phyloP scores from a whole-genome alignment of 805 yeast genomes.

The Monosporozyma unispora region DNA sequence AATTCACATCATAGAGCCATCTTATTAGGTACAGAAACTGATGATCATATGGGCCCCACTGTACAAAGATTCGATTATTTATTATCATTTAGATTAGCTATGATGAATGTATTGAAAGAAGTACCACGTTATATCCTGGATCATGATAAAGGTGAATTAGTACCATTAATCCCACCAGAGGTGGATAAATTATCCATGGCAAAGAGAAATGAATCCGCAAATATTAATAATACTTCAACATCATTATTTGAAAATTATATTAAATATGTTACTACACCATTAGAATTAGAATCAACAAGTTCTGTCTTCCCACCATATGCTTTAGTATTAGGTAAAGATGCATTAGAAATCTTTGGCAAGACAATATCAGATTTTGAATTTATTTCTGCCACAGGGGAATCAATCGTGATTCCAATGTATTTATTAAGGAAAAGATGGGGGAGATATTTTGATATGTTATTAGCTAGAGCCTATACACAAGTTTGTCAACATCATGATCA shows the following conservation, averaged over 20 bases:
- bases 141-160: neutral
- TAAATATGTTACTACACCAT: constrained; percentile 64
- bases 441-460: constrained; percentile 49
- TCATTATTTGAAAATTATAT: constrained; percentile 57
- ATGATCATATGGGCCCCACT: constrained; percentile 23
- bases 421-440: constrained; percentile 74
- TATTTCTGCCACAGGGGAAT: constrained; percentile 58
- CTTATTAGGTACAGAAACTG: constrained; percentile 40
- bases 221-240: constrained; percentile 5
- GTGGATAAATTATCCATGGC: neutral
- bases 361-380: constrained; percentile 64
- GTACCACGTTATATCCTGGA: constrained; percentile 1
- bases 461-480: constrained; percentile 56
- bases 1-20: constrained; percentile 66
- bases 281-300: constrained; percentile 53
- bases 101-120: constrained; percentile 36
- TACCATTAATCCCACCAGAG: neutral
- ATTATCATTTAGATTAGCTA: constrained; percentile 45
- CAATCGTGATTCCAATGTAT: constrained; percentile 52
- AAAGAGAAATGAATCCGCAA: neutral
- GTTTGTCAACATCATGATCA: constrained; percentile 33
- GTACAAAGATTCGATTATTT: constrained; percentile 38
- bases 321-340: constrained; percentile 66
- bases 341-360: constrained; percentile 57
- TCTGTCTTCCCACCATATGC: constrained; percentile 73